Base-by-base conservation (phyloP, 148 eudicot genomes). In the Polygonum aviculare region DNA sequence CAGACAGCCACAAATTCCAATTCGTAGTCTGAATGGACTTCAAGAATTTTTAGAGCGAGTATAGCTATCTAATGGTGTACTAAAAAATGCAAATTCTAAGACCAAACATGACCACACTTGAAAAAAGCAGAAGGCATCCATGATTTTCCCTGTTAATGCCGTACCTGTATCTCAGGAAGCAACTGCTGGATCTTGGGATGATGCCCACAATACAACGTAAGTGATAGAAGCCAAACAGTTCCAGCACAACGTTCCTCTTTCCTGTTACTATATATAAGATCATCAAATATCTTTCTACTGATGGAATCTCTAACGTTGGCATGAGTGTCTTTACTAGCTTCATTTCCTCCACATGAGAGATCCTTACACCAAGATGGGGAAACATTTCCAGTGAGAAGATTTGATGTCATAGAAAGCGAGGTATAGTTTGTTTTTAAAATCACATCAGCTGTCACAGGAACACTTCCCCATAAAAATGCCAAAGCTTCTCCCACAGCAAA, bases 401-500 rank as follows among this genome's bases (percentile, higher is more conserved):
- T 90, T 72, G 98, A 94, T 77, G 87, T 83, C 88, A 82, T 90
- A 41, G 97, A 94, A 78, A 94, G 91, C 72, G 98, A 94, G 80
- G 86, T 84, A 82, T 92, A 94, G 76, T 94, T 92, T 36, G 97
- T 92, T 78, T 82, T 90, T 69, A 94, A 88, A 77, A 94, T 94
- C 78, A 85, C 72, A 76, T 94, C 93, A 60, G 91, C 89, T 78
- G 92, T 89, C 79, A 94, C 98, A 79, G 98, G 98, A 84, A 94
- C 96, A 77, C 90, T 84, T 45, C 98, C 98, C 98, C 98, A 94
- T 69, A 89, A 62, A 82, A 94, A 94, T 77, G 98, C 89, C 74
- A 94, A 88, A 69, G 98, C 98, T 87, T 94, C 98, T 62, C 98
- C 98, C 76, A 93, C 92, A 78, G 98, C 97, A 90, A 94, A 94